Conservation (phyloP, 2,329 filamentous ascomycete species). For the Colletotrichum tofieldiae region DNA sequence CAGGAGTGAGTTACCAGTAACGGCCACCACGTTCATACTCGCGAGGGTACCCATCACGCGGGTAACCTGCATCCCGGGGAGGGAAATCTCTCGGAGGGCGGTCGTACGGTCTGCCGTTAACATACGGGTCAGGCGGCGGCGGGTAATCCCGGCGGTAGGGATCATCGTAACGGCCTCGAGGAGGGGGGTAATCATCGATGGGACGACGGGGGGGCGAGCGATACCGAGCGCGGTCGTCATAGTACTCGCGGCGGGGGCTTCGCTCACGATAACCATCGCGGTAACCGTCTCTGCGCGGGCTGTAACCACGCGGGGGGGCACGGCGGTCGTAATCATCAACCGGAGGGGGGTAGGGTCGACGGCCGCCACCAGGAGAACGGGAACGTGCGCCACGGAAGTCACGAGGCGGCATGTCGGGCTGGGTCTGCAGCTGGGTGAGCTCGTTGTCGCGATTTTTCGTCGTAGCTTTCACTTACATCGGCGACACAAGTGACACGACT, state of each 20-base stretch:
- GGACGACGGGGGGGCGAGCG: slow-evolving; percentile 85
- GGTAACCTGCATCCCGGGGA: slow-evolving; percentile 67
- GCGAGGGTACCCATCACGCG: slow-evolving; percentile 60
- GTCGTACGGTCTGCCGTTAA: slow-evolving; percentile 70
- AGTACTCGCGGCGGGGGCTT: slow-evolving; percentile 89
- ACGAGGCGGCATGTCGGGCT: slow-evolving; percentile 81
- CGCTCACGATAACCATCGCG: slow-evolving; percentile 89
- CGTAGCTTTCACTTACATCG: slow-evolving; percentile 76
- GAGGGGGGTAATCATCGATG: slow-evolving; percentile 82
- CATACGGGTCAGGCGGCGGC: slow-evolving; percentile 75
- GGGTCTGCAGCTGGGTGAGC: slow-evolving; percentile 68
- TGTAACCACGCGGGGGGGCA: slow-evolving; percentile 85
- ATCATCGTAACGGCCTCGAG: slow-evolving; percentile 80
- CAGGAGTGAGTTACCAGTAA: slow-evolving; percentile 62
- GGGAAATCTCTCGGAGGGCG: slow-evolving; percentile 66
- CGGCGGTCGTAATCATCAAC: slow-evolving; percentile 89
- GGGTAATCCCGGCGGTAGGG: slow-evolving; percentile 81
- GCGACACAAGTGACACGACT: slow-evolving; percentile 87
- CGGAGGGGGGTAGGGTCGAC: slow-evolving; percentile 78
- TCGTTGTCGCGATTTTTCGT: background rate
- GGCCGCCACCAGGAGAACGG: slow-evolving; percentile 75
- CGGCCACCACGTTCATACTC: slow-evolving; percentile 67
- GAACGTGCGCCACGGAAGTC: slow-evolving; percentile 81
- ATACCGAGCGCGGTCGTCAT: slow-evolving; percentile 86
- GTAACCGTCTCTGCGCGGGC: slow-evolving; percentile 78